These are phyloP conservation scores for Barnettozyma sucrosica DNA, from an alignment of 805 yeast genomes.

Conservation along the genomic window DNA sequence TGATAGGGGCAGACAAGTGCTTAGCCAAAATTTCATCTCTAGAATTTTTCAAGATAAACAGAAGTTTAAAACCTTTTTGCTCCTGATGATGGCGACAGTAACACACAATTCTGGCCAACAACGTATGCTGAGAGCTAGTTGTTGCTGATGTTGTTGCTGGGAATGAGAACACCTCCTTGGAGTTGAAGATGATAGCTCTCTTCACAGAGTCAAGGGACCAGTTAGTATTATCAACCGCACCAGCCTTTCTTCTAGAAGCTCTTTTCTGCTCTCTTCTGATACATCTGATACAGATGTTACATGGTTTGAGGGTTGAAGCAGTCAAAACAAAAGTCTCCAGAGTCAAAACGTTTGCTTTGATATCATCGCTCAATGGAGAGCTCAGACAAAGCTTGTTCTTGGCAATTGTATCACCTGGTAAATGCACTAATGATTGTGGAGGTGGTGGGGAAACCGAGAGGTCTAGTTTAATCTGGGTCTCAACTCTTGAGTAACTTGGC, in stretches of 20 bases:
- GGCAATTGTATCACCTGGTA: constrained; percentile 84
- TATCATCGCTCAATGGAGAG: constrained; percentile 36
- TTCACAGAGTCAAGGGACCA: constrained; percentile 72
- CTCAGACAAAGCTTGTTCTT: constrained; percentile 75
- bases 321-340: constrained; percentile 80
- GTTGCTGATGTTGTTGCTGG: constrained; percentile 36
- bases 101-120: constrained; percentile 77
- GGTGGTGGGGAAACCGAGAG: constrained; percentile 73
- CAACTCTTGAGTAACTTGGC: constrained; percentile 85
- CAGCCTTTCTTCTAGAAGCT: constrained; percentile 85
- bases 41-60: constrained; percentile 61
- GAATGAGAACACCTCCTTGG: constrained; percentile 77
- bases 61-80: constrained; percentile 71
- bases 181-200: constrained; percentile 85
- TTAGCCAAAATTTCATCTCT: constrained; percentile 64
- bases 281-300: constrained; percentile 83
- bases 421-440: constrained; percentile 60
- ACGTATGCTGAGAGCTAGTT: constrained; percentile 30
- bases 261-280: constrained; percentile 89
- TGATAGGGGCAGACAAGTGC: constrained; percentile 63
- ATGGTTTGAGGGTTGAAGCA: constrained; percentile 43
- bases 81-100: constrained; percentile 95
- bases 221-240: constrained; percentile 66
- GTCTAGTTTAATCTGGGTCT: constrained; percentile 84
- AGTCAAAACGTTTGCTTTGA: constrained; percentile 50